These are phyloP conservation scores for Solanum appendiculatum DNA, from an alignment of 257 asterid species.

Conservation along the genomic window DNA sequence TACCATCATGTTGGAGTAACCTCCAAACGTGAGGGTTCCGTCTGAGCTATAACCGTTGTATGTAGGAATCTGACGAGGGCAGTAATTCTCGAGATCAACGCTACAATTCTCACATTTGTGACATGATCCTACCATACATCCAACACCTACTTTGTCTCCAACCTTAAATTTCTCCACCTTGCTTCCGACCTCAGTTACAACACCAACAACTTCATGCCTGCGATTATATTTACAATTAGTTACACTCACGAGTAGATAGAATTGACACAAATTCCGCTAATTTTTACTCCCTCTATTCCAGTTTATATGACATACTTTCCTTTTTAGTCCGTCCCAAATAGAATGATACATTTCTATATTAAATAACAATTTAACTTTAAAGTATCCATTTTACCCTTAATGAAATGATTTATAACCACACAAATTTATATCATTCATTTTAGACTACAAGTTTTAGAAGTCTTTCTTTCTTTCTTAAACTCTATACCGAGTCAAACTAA, in stretches of 20 bases:
- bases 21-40: constrained; percentile 47
- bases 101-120: constrained; percentile 36
- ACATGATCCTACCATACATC: constrained; percentile 59
- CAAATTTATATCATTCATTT: too few relatives aligned
- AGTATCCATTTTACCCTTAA: too few relatives aligned
- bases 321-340: too few relatives aligned
- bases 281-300: too few relatives aligned
- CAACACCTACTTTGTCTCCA: constrained; percentile 59
- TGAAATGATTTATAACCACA: too few relatives aligned
- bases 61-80: constrained; percentile 24
- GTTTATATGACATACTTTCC: too few relatives aligned
- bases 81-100: constrained; percentile 41
- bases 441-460: too few relatives aligned
- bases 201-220: constrained; percentile 66
- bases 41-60: constrained; percentile 15
- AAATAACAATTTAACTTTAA: too few relatives aligned
- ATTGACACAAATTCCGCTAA: neutral
- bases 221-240: too few relatives aligned
- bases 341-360: too few relatives aligned
- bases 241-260: neutral
- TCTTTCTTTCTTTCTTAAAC: too few relatives aligned
- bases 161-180: constrained; percentile 38
- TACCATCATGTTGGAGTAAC: constrained; percentile 44
- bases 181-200: constrained; percentile 50
- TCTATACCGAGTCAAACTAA: too few relatives aligned